Evolutionary conservation across 345 rosid genomes (phyloP), one percentile per base, ranked within the genome.

Genomic region (Geranium rotundifolium): DNA sequence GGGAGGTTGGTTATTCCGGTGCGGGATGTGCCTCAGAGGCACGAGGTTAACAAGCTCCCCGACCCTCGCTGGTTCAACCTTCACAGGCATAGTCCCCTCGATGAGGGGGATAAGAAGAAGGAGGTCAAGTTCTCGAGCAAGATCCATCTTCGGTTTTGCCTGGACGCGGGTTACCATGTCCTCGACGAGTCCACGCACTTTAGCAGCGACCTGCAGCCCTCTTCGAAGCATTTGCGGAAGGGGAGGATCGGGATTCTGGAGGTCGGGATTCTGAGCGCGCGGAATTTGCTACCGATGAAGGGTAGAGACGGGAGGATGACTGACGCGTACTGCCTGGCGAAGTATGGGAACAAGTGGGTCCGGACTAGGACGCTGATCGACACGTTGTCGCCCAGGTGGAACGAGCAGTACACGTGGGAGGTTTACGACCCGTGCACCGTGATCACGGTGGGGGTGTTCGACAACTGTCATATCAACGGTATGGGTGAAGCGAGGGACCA

Each of bases 401-500:
- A 95, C 37, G 99, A 90, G 84, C 95, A 84, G 62, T 95, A 90
- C 63, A 95, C 96, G 10, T 95, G 99, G 97, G 99, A 95, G 63
- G 97, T 90, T 34, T 79, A 71, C 59, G 99, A 95, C 75, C 91
- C 97, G 0, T 90, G 97, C 65, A 95, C 99, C 0, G 96, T 90
- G 19, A 78, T 95, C 69, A 88, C 97, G n/a, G 71, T 95, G 54
- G 96, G 89, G 30, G 95, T 95, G 5, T 95, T 86, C 61, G 99
- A 95, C 63, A 90, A 84, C 68, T 69, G 73, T 57, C 99, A 95
- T 62, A 63, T 76, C 68, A 85, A 90, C 55, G 96, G 85, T 61
- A 87, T 79, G 62, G 84, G 67, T 5, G 92, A 81, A 16, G 72
- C 65, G 7, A 80, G 60, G 68, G 99, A 95, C 73, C 81, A 82